Evolutionary conservation across 768 basidiomycete genomes (phyloP), one percentile per base, ranked within the genome.

Genomic region (Calocybe gangraenosa): DNA sequence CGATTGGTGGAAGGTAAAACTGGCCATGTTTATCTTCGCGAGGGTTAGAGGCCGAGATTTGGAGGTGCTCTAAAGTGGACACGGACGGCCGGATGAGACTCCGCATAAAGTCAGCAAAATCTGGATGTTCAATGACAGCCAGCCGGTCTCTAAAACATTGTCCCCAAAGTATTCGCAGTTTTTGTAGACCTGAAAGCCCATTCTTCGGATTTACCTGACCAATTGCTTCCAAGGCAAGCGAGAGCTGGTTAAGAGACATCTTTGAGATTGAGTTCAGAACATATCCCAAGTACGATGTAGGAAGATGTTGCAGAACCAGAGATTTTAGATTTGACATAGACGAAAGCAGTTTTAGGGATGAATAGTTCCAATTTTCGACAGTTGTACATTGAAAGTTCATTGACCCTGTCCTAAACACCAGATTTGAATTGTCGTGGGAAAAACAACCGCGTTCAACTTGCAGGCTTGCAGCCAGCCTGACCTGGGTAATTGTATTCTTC

Each of bases 171-270:
- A 43, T 35, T 10, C 14, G 37, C n/a, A 37, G 30, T 17, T 33
- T 20, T 11, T n/a, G 22, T 18, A 39, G 37, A 28, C 13, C 14
- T 37, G 41, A 17, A 1, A 37, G 10, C 5, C 33, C 33, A 1
- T 8, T 10, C 4, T 15, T 21, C 15, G 22, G 18, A 21, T 1
- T 5, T 2, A 30, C 6, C 6, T n/a, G 15, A 1, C 19, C 21
- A 1, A 19, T 30, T n/a, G 39, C 46, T 30, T 47, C 46, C 14
- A 42, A 34, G 37, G 46, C 35, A 9, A 37, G 28, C 5, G 32
- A 41, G 7, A 42, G 40, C 11, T 14, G 42, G 3, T 17, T 21
- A 18, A 47, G 8, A 1, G 3, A 19, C n/a, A 28, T 7, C 7
- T 37, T 15, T 15, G 10, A n/a, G 13, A 42, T 15, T 10, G 13